Conservation (phyloP, 31 red algal genomes). For the Bonnemaisonia californica region DNA sequence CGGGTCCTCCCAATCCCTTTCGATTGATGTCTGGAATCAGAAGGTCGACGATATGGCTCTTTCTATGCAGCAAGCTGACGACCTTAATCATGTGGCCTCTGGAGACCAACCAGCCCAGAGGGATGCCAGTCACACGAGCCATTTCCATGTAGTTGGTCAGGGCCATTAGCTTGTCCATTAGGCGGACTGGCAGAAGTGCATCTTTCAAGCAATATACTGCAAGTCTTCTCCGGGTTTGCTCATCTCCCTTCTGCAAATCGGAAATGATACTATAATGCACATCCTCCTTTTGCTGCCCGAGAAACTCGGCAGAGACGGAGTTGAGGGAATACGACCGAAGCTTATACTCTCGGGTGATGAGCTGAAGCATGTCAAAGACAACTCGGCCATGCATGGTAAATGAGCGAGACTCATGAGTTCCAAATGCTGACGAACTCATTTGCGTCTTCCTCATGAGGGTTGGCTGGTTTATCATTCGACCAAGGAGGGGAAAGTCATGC, state of each 20-base stretch:
- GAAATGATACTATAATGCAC: slow-evolving; percentile 98
- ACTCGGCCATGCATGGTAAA: slow-evolving; percentile 96
- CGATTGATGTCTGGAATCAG: slow-evolving; percentile 87
- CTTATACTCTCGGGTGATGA: slow-evolving; percentile 95
- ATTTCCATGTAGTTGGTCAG: slow-evolving; percentile 99
- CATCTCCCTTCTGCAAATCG: slow-evolving; percentile 91
- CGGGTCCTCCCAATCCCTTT: slow-evolving; percentile 9
- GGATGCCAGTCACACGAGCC: slow-evolving; percentile 97
- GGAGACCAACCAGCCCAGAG: slow-evolving; percentile 91
- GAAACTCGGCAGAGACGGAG: slow-evolving; percentile 97
- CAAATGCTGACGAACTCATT: slow-evolving; percentile 96
- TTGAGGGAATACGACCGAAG: slow-evolving; percentile 98
- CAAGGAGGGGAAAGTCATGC: slow-evolving; percentile 83
- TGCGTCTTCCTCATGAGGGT: slow-evolving; percentile 89
- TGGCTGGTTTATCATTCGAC: slow-evolving; percentile 51
- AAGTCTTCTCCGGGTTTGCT: slow-evolving; percentile 85
- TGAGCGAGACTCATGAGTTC: slow-evolving; percentile 84
- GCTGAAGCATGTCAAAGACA: slow-evolving; percentile 98
- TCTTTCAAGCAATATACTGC: slow-evolving; percentile 99
- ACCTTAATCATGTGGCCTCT: slow-evolving; percentile 99
- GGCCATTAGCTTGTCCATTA: slow-evolving; percentile 97
- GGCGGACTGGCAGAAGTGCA: slow-evolving; percentile 83
- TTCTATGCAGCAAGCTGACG: slow-evolving; percentile 92
- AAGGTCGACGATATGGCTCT: slow-evolving; percentile 75
- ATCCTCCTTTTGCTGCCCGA: slow-evolving; percentile 99